phyloP scores from a whole-genome alignment of 1,284 basidiomycete genomes.

The Amylostereum areolatum region DNA sequence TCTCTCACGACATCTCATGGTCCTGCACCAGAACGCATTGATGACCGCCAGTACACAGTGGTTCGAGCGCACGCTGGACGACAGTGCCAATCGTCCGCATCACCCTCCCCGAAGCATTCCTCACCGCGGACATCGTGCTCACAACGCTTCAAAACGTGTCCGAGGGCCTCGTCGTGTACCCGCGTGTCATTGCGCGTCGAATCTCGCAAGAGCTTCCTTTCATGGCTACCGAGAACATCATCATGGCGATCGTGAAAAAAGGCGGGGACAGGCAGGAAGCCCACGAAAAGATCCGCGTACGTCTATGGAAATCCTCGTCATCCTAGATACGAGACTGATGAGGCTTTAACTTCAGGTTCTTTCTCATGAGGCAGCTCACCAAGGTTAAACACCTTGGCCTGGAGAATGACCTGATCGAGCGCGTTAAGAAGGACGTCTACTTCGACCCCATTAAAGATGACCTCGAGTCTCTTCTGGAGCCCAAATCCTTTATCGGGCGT shows the following conservation, averaged over 20 bases:
- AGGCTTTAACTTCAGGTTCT: constrained; percentile 47
- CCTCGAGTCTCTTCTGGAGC: constrained; percentile 71
- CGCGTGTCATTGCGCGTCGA: constrained; percentile 87
- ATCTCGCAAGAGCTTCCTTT: constrained; percentile 96
- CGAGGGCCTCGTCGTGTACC: constrained; percentile 97
- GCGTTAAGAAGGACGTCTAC: constrained; percentile 66
- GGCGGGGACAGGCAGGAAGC: constrained; percentile 96
- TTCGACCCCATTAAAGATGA: constrained; percentile 59
- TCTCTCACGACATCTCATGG: constrained; percentile 89
- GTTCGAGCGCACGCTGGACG: constrained; percentile 95
- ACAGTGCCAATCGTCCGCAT: constrained; percentile 96
- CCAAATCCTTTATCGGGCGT: constrained; percentile 82
- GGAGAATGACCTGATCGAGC: constrained; percentile 94
- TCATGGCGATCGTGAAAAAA: constrained; percentile 96
- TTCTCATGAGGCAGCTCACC: constrained; percentile 92
- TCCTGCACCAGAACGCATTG: constrained; percentile 87
- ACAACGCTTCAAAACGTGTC: constrained; percentile 95
- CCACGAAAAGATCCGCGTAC: constrained; percentile 92
- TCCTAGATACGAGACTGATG: background rate
- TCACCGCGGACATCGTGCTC: constrained; percentile 95
- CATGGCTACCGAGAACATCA: constrained; percentile 99
- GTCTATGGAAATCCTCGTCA: constrained; percentile 7
- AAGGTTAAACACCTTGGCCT: constrained; percentile 95
- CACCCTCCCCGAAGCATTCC: constrained; percentile 94
- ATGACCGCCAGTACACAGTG: constrained; percentile 92